Evolutionary conservation across 1,139 yeast genomes (phyloP), one percentile per base, ranked within the genome.

Genomic region (Taphrina communis): DNA sequence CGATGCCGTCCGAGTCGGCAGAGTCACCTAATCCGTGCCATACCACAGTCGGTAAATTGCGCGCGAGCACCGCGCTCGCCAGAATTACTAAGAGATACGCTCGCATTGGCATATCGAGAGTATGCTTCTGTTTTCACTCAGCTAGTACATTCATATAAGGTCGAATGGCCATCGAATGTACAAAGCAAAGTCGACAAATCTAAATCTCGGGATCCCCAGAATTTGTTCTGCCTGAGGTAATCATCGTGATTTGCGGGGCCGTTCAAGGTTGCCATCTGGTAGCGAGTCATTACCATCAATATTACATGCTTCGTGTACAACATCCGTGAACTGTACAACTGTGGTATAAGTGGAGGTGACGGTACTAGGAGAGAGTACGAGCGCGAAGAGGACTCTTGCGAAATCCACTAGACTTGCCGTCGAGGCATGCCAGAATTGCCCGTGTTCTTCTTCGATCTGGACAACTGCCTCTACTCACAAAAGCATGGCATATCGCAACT

Each of bases 21-120:
- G 84, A 82, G 76, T 90, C 96, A 0, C 96, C 95, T 74, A 90
- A 82, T 0, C 96, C 96, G 74, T 90, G 96, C 96, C 96, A 90
- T 55, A 90, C 75, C 1, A 90, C 90, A 2, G 89, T 83, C 0
- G 93, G 92, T 12, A 69, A 50, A 19, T 41, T 53, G 58, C 58
- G 41, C 25, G 58, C 58, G 14, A 50, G 36, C 36, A 25, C 53
- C 21, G 36, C 12, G 36, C 36, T 25, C 8, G 53, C 36, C 11
- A 21, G 9, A 11, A 50, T 1, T 8, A 11, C 31, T 25, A 25
- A 25, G 31, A 25, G 31, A 25, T 25, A 4, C 31, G 31, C 31
- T 25, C 31, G 31, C 31, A 25, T 25, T 25, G 31, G 0, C 31
- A 25, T 2, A 25, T 25, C 2, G 31, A 25, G 31, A 25, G 31